phyloP scores from a whole-genome alignment of 306 rosid species.

The Cucurbita ficifolia region DNA sequence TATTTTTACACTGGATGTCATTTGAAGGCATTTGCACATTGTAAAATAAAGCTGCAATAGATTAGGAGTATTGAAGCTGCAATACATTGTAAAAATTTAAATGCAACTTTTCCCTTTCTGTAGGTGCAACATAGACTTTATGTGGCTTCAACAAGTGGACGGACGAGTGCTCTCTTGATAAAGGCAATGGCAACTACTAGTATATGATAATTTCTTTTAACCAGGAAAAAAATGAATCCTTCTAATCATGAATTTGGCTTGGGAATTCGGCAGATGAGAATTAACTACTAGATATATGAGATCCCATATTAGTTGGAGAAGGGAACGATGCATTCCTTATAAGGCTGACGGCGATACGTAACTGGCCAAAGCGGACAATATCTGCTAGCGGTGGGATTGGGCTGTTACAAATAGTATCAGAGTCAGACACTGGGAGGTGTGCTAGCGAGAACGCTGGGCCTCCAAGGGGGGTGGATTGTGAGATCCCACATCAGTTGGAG shows the following conservation, averaged over 20 bases:
- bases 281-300: not conserved
- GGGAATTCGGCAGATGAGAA: not conserved
- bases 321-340: no score
- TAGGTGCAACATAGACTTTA: conserved; percentile 46
- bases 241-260: not conserved
- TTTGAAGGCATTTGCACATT: not conserved
- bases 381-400: no score
- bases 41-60: not conserved
- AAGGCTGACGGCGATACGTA: no score
- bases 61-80: not conserved
- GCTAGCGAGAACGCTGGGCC: no score
- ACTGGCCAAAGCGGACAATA: no score
- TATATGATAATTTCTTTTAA: not conserved
- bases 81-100: not conserved
- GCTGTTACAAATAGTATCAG: no score
- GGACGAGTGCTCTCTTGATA: conserved; percentile 45
- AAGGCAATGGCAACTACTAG: conserved; percentile 21
- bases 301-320: no score
- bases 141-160: conserved; percentile 85
- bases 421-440: no score
- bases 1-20: not conserved
- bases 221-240: not conserved
- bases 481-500: no score
- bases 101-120: conserved; percentile 11
- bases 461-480: no score